Percentiles rank a stretch among this genome's conserved stretches.
Conservation (phyloP, 108 stramenopile species). For the Skeletonema potamos region DNA sequence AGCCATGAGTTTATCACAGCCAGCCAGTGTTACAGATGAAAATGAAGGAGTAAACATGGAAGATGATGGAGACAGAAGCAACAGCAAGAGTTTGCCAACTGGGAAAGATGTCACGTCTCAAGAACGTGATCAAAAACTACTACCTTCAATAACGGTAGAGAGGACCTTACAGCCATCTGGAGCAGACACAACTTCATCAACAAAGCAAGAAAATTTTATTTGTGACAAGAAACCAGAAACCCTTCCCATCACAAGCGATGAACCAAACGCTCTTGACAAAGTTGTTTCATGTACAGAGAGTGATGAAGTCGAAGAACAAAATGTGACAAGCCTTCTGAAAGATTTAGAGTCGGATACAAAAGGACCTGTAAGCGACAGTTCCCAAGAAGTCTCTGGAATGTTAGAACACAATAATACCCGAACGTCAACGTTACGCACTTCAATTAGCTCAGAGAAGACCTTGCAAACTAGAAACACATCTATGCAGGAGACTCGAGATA, state of each 20-base stretch:
- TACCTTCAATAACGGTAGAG: neutral
- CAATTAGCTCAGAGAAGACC: neutral
- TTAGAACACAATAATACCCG: neutral
- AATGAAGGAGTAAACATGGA: neutral
- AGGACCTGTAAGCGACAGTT: neutral
- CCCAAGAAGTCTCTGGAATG: neutral
- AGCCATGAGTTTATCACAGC: neutral
- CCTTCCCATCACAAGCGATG: neutral
- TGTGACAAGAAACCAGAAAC: neutral
- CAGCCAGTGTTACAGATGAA: neutral
- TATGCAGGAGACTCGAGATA: neutral
- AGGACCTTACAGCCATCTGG: neutral
- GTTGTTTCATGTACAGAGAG: neutral
- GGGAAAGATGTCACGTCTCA: neutral
- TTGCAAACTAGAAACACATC: neutral
- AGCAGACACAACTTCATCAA: neutral
- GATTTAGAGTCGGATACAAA: neutral
- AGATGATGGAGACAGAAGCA: neutral
- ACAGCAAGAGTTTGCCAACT: neutral
- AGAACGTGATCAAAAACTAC: neutral
- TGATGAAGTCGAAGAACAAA: neutral
- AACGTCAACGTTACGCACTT: neutral
- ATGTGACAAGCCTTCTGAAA: neutral
- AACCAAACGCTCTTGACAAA: neutral
- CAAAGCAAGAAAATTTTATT: neutral